A percentile compares a stretch with the other conserved stretches of the same genome.
Conservation (phyloP, 148 eudicot genomes). For the Persicaria tinctoria region DNA sequence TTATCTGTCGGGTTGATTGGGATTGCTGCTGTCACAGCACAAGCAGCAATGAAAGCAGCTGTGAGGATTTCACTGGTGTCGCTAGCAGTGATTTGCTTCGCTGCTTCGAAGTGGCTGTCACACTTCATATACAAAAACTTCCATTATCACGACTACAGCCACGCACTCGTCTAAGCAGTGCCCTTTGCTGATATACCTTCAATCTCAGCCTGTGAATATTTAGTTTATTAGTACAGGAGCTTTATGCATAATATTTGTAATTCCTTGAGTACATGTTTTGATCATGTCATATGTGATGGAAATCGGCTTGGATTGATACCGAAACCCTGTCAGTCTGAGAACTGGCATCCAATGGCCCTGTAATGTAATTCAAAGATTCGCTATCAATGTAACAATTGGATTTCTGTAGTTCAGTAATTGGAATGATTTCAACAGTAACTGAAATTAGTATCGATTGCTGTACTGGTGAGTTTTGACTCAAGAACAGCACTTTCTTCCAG, state of each 20-base stretch:
- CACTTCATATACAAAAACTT: slow-evolving; percentile 67
- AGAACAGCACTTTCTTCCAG: no score
- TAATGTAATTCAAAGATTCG: background rate
- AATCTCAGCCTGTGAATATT: background rate
- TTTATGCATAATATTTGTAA: background rate
- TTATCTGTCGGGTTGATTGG: slow-evolving; percentile 41
- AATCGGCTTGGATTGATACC: no score
- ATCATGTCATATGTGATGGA: no score
- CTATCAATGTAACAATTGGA: no score
- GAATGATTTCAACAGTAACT: no score
- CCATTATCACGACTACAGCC: slow-evolving; percentile 76
- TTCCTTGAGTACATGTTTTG: no score
- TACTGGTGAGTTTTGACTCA: no score
- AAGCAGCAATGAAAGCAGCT: slow-evolving; percentile 29
- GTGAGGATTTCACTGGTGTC: slow-evolving; percentile 31
- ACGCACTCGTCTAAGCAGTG: slow-evolving; percentile 26
- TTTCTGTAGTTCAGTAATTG: no score
- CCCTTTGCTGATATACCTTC: background rate
- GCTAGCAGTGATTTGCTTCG: slow-evolving; percentile 46
- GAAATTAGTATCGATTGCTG: no score
- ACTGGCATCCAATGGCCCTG: background rate
- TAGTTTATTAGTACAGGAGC: background rate
- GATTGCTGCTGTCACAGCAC: slow-evolving; percentile 43
- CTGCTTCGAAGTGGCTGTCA: slow-evolving; percentile 68
- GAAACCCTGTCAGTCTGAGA: background rate